These are phyloP conservation scores for Zalerion maritima DNA, from an alignment of 495 filamentous ascomycete species.

Conservation along the genomic window DNA sequence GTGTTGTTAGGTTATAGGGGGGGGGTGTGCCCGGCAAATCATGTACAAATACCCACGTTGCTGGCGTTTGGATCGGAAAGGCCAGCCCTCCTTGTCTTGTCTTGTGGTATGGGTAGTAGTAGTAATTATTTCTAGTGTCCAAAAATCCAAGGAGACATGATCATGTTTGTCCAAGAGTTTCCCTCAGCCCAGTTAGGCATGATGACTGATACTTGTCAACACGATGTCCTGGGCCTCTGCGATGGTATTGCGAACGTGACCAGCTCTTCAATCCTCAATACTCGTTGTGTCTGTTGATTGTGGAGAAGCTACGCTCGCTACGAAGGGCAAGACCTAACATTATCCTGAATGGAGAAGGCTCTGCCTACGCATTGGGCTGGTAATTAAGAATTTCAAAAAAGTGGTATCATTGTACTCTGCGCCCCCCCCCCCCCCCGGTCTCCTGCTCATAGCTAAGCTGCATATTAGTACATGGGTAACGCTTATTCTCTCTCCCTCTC, in stretches of 20 bases:
- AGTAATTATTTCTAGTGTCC: too few relatives aligned
- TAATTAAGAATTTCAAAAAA: not conserved
- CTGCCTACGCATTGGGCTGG: too few relatives aligned
- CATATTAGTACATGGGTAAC: not conserved
- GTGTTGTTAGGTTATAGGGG: too few relatives aligned
- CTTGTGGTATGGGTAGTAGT: too few relatives aligned
- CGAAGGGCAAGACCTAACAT: not conserved
- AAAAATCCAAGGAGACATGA: too few relatives aligned
- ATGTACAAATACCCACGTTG: too few relatives aligned
- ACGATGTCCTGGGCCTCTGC: not conserved
- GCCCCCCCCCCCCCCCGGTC: not conserved
- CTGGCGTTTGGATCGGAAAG: too few relatives aligned
- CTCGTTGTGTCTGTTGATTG: not conserved
- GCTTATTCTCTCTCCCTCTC: constrained; percentile 1
- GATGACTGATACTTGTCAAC: not conserved
- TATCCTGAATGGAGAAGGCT: too few relatives aligned
- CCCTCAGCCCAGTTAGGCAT: not conserved
- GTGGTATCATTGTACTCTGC: not conserved
- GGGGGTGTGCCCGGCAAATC: too few relatives aligned
- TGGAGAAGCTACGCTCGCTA: not conserved
- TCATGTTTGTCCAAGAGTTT: not conserved
- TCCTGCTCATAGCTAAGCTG: not conserved
- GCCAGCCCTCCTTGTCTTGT: too few relatives aligned
- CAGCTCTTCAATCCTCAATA: not conserved
- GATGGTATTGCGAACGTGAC: not conserved